These are phyloP conservation scores for Mallotus japonicus DNA, from an alignment of 441 rosid species.

Conservation along the genomic window DNA sequence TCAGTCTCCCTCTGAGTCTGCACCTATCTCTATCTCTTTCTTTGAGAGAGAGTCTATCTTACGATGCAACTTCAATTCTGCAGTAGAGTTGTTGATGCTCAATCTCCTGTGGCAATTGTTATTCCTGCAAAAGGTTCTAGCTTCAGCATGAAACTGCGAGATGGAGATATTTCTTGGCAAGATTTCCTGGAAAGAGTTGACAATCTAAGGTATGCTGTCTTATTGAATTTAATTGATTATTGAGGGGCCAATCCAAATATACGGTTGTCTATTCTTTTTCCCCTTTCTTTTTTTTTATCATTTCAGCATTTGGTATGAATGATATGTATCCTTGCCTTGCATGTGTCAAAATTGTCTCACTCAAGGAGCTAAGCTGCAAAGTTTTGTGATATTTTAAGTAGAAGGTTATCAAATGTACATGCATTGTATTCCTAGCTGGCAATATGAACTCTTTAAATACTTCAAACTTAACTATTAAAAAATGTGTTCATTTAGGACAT, in stretches of 20 bases:
- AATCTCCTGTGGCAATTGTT: conserved; percentile 81
- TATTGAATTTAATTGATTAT: conserved; percentile 4
- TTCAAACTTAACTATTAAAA: not conserved
- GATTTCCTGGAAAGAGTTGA: conserved; percentile 58
- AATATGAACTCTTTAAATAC: not conserved
- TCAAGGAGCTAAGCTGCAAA: not conserved
- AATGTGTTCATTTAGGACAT: too few species aligned
- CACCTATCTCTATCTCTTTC: not conserved
- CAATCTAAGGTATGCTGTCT: conserved; percentile 43
- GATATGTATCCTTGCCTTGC: not conserved
- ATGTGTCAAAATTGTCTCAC: not conserved
- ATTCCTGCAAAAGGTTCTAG: conserved; percentile 56
- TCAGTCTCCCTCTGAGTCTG: not conserved
- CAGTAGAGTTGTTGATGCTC: conserved; percentile 87
- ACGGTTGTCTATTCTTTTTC: not conserved
- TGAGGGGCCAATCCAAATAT: conserved; percentile 3
- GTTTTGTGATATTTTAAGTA: too few species aligned
- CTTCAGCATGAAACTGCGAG: conserved; percentile 55
- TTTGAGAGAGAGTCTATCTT: conserved; percentile 25
- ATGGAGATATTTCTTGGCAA: conserved; percentile 77
- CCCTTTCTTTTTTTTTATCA: not conserved
- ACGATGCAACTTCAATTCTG: conserved; percentile 36
- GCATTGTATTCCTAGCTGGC: not conserved
- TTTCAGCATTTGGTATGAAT: not conserved
- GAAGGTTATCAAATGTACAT: not conserved